Conservation (phyloP, 2,329 filamentous ascomycete genomes). For the Colletotrichum australisinense region DNA sequence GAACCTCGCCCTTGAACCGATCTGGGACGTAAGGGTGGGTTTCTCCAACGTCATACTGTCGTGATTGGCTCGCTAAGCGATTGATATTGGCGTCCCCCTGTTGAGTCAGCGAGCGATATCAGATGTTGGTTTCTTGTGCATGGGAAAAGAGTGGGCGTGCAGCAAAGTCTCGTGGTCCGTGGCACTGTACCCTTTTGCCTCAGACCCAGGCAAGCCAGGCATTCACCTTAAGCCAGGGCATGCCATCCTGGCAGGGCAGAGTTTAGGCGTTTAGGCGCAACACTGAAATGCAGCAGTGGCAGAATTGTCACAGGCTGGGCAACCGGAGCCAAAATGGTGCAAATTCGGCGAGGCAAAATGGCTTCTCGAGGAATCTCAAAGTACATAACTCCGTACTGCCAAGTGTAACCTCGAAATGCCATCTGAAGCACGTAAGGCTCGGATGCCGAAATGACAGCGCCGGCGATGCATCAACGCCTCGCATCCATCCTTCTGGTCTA, state of each 20-base stretch:
- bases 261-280: neutral
- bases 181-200: neutral
- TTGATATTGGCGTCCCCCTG: slow-evolving; percentile 45
- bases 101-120: slow-evolving; percentile 47
- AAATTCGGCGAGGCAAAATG: neutral
- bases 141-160: slow-evolving; percentile 4
- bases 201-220: neutral
- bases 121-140: slow-evolving; percentile 42
- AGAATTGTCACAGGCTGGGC: neutral
- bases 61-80: slow-evolving; percentile 47
- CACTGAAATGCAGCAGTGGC: neutral
- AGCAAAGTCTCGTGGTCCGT: neutral
- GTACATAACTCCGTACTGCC: neutral
- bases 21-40: slow-evolving; percentile 37
- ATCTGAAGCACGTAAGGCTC: neutral
- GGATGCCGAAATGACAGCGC: neutral
- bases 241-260: neutral
- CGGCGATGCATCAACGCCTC: neutral
- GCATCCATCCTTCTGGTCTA: neutral
- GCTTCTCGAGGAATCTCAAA: neutral
- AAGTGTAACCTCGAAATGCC: neutral
- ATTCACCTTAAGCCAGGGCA: neutral
- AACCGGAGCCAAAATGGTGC: neutral
- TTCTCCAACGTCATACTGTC: slow-evolving; percentile 47
- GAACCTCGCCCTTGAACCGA: slow-evolving; percentile 33